Evolutionary conservation across 2,329 filamentous ascomycete species (phyloP), one percentile per base, ranked within the genome.

Genomic region (Xylariaceae sp.): DNA sequence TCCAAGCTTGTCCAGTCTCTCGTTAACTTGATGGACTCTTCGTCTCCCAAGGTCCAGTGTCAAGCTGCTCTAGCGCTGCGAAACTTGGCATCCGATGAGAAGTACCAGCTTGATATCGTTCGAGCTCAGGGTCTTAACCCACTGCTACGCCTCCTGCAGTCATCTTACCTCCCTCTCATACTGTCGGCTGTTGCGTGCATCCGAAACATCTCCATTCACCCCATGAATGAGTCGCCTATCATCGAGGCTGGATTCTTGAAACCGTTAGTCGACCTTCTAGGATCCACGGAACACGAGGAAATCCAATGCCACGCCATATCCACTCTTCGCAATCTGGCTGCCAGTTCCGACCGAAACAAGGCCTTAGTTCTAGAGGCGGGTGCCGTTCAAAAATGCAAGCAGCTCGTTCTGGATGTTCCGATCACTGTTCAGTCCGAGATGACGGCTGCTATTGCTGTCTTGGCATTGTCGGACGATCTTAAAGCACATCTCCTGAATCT

Each of bases 281-380:
- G 94, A 55, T 95, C 92, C 8, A 97, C 92, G 0, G 93, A 97
- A 68, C 97, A 97, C 71, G 94, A 99, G 74, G 94, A 99, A 73
- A 99, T 99, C 55, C 94, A 99, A 73, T 99, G 94, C 72, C 94
- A 99, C 72, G 94, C 94, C 59, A 99, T 99, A 65, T 97, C 94
- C 4, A 99, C 94, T 0, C 82, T 99, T 53, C 87, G 94, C 64
- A 99, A 99, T 70, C 81, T 99, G 60, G 94, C 94, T 5, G 94
- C 94, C 57, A 97, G 92, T 76, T 97, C 93, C 6, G 94, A 99
- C 73, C 87, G 91, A 64, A 99, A 99, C 82, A 99, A 99, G 78
- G 90, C 95, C 60, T 82, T 99, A n/a, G 94, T 99, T 1, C 79
- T 99, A 53, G 92, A 97, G 75, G 94, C 94, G 39, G 94, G 94